Evolutionary conservation across 1,284 basidiomycete species (phyloP).

Genomic region (Neonothopanus nambi): DNA sequence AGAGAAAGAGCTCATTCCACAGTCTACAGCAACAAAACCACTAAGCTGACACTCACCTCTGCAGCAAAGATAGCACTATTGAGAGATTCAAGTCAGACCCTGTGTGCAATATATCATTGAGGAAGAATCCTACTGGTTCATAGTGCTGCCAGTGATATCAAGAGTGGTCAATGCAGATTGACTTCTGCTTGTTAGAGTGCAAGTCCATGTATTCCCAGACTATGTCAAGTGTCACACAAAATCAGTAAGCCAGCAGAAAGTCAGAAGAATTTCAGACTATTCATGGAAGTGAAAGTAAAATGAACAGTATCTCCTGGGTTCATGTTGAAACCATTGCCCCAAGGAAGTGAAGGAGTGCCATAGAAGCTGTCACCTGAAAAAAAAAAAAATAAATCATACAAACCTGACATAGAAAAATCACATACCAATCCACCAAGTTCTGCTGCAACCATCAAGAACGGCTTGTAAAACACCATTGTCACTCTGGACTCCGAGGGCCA

Average conservation of each 20-base stretch:
- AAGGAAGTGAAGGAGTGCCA: slow-evolving; percentile 29
- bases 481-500: slow-evolving; percentile 34
- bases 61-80: slow-evolving; percentile 25
- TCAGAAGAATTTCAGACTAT: slow-evolving; percentile 5
- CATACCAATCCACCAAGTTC: slow-evolving; percentile 32
- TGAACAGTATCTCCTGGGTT: slow-evolving; percentile 30
- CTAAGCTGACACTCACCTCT: slow-evolving; percentile 18
- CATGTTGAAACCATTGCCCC: slow-evolving; percentile 34
- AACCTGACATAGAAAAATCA: background rate
- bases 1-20: background rate
- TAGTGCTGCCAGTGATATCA: slow-evolving; percentile 27
- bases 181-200: slow-evolving; percentile 28
- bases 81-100: background rate
- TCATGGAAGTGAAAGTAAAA: slow-evolving; percentile 28
- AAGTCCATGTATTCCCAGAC: slow-evolving; percentile 28
- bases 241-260: background rate
- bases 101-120: slow-evolving; percentile 10
- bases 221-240: slow-evolving; percentile 1
- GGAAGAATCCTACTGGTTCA: slow-evolving; percentile 26
- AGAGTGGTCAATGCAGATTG: slow-evolving; percentile 27
- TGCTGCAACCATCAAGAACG: slow-evolving; percentile 30
- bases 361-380: slow-evolving; percentile 25
- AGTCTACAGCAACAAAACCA: background rate
- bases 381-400: background rate
- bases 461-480: slow-evolving; percentile 32